Evolutionary conservation across 2,329 filamentous ascomycete species (phyloP), one percentile per base, ranked within the genome.

Genomic region (Periconia sp.): DNA sequence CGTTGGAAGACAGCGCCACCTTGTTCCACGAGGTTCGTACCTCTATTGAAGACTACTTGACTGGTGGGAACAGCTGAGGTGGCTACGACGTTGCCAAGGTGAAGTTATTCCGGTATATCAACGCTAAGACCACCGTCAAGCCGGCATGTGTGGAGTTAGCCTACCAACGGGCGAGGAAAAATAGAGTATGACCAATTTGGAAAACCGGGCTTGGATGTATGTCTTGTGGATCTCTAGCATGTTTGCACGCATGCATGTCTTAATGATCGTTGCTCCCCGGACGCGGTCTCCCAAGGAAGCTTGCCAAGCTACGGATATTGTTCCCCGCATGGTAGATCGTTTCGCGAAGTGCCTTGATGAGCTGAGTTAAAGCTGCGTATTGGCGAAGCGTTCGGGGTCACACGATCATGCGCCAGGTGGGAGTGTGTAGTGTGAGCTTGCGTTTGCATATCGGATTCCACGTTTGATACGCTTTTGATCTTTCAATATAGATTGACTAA

Each of bases 81-180:
- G 33, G 29, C 30, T 32, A 13, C 12, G 40, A 18, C 24, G 23
- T 38, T 23, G 54, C 57, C 56, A 57, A 61, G 59, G 36, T 31
- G 32, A 49, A 34, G 34, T 47, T 46, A 47, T 41, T 49, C 44
- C 30, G 24, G 40, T 40, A 52, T 52, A 63, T 55, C 12, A 35
- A 43, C 15, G 47, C 51, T 48, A 50, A 60, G 48, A 39, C 38
- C 5, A 28, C 11, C 12, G 16, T 24, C 43, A 39, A 26, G 29
- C 36, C 29, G 26, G 29, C 16, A 16, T n/a, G 28, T 52, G 57
- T 41, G 50, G 52, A 53, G 51, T 53, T 46, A 41, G 52, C 38
- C 38, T 48, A 38, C 42, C 39, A 39, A 13, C 43, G 5, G 29
- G 10, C 29, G 29, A 32, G 29, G 13, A 17, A 5, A 10, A 15